phyloP scores from a whole-genome alignment of 495 filamentous ascomycete genomes.

The Tuber microsphaerosporum region DNA sequence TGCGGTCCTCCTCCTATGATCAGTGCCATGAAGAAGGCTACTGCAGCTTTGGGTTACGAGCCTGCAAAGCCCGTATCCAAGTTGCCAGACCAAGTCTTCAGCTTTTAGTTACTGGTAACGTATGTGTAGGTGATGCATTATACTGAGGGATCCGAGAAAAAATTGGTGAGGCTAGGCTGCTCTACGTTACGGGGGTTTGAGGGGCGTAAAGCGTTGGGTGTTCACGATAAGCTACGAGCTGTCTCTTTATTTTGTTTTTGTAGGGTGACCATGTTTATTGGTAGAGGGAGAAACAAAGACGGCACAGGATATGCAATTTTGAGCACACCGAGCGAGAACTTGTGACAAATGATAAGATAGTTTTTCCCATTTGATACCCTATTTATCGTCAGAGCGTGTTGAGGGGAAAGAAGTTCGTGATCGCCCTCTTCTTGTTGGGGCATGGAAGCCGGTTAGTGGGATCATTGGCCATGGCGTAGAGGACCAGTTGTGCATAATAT shows the following conservation, averaged over 20 bases:
- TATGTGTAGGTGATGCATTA: neutral
- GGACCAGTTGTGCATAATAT: neutral
- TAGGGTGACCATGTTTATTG: neutral
- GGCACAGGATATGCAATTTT: conserved; percentile 4
- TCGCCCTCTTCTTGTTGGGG: neutral
- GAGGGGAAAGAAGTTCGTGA: neutral
- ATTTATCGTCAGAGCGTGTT: neutral
- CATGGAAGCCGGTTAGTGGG: neutral
- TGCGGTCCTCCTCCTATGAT: conserved; percentile 96
- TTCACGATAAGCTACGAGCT: neutral
- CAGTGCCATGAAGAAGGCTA: conserved; percentile 93
- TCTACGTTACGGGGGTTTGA: neutral
- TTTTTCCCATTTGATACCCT: neutral
- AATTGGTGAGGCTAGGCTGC: neutral
- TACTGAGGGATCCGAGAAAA: neutral
- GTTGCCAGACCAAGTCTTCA: conserved; percentile 93
- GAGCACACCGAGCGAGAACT: neutral
- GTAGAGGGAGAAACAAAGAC: neutral
- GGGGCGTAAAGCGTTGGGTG: neutral
- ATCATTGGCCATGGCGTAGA: neutral
- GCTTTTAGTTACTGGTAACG: conserved; percentile 56
- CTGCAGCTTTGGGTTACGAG: conserved; percentile 75
- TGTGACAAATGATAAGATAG: conserved; percentile 1
- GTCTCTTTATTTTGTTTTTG: conserved; percentile 3
- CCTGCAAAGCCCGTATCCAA: conserved; percentile 92